Evolutionary conservation across 768 basidiomycete species (phyloP), one percentile per base, ranked within the genome.

Genomic region (Trametes villosa): DNA sequence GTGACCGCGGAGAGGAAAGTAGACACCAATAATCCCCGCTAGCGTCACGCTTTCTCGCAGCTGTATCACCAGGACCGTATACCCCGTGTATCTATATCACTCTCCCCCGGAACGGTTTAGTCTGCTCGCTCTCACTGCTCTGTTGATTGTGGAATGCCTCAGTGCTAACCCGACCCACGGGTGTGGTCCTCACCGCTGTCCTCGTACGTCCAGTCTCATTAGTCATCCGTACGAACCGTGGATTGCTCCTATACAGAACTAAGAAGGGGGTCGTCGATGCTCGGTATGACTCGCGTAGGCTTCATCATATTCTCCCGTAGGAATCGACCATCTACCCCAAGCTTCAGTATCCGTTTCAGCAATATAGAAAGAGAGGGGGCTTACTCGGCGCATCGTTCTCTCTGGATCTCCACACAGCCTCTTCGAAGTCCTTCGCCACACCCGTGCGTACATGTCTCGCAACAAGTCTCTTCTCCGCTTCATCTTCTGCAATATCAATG

Each of bases 401-500:
- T 57, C 85, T 81, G n/a, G 90, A 86, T 58, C 92, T 83, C 83
- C 83, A 83, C 12, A 78, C 64, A 0, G 89, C 93, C 67, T 89
- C 86, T 27, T 84, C 81, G 70, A 73, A 65, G 67, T 87, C 81
- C 65, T 78, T 83, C 9, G 88, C 83, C 12, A 96, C 84, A 0
- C 92, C 92, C 33, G 86, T 94, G 45, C 78, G 71, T n/a, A 94
- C 83, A 70, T 96, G 94, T 30, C 94, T 79, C 60, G 78, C 81
- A 3, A 91, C 80, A 12, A 96, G 72, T 45, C 93, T 79, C 36
- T 73, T 67, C 65, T 78, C 79, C 0, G 88, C 92, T 60, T 82
- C 80, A 11, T 74, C 76, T 15, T 78, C 66, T 33, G 87, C 83
- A 12, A 89, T 76, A 12, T 85, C 76, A 29, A 97, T 73, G 75